Base-by-base conservation (phyloP, 208 protist species). In the Leishmania tropica region DNA sequence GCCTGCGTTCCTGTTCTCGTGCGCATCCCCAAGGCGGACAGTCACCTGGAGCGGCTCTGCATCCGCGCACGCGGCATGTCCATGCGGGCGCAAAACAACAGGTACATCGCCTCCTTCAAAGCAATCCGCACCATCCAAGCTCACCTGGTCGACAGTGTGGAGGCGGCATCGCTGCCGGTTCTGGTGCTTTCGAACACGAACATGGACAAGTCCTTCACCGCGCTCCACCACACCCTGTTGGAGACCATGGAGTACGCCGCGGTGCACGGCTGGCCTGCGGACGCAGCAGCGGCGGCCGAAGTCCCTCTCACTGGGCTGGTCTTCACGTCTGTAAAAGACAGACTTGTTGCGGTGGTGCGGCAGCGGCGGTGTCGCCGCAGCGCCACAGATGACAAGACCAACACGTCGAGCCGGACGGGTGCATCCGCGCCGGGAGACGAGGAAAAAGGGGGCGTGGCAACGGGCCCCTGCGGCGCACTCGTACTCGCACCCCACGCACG, bases 61-160 rank as follows among this genome's bases (percentile, higher is more conserved):
- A 90, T 97, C 51, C 91, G 97, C 51, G 87, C 94, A 31, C 96
- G 96, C 45, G 96, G 93, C 83, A 98, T 99, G 95, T 93, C 92
- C 2, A 82, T 99, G 10, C 90, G 94, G 54, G 87, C 95, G 4
- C 62, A 84, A 17, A 81, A 86, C 40, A 98, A 98, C 87, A 97
- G 94, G 73, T 99, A 99, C 80, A 89, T 98, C 37, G 82, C 87
- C 76, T 89, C 96, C 78, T 97, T 99, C 83, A 79, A 85, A 4
- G 88, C 92, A 77, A 99, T 99, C 72, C 88, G 97, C 31, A 62
- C 83, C 40, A 99, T 99, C 80, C 96, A 98, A 79, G 56, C 87
- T 47, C 81, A 96, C 79, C 82, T 97, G 56, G 62, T 88, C 54
- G 37, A 74, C 67, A 80, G 35, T 35, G 54, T 80, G 45, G 74